Conservation (phyloP, 2,329 filamentous ascomycete genomes). For the Ascochyta rabiei region DNA sequence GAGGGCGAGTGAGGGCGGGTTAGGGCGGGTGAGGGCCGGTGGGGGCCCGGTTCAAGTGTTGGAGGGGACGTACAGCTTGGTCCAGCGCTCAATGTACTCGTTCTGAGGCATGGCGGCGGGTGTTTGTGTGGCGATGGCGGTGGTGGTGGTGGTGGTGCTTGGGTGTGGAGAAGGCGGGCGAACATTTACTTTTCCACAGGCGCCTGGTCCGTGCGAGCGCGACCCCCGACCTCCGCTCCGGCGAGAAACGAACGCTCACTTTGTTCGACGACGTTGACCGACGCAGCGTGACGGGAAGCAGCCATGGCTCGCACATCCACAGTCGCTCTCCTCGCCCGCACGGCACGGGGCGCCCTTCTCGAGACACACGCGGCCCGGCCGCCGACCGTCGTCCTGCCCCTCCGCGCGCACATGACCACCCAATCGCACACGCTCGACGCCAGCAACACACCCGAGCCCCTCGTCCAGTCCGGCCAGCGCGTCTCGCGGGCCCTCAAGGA, state of each 20-base stretch:
- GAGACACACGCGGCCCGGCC: conserved; percentile 63
- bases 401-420: conserved; percentile 55
- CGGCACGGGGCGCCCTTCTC: conserved; percentile 67
- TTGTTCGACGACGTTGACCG: background rate
- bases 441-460: conserved; percentile 45
- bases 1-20: no score
- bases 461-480: conserved; percentile 57
- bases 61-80: conserved; percentile 60
- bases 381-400: conserved; percentile 56
- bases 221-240: conserved; percentile 19
- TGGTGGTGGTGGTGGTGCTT: background rate
- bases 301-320: conserved; percentile 5
- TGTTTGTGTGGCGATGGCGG: conserved; percentile 11
- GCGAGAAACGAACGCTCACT: conserved; percentile 17
- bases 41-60: background rate
- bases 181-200: background rate
- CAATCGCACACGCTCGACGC: conserved; percentile 48
- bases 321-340: conserved; percentile 55
- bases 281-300: background rate
- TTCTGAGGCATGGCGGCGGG: conserved; percentile 71
- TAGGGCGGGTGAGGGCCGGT: no score
- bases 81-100: conserved; percentile 77
- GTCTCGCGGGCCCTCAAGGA: conserved; percentile 33
- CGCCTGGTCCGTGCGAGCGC: conserved; percentile 20
- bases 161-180: conserved; percentile 6